Evolutionary conservation across 345 rosid species (phyloP).

Genomic region (Salix dunnii): DNA sequence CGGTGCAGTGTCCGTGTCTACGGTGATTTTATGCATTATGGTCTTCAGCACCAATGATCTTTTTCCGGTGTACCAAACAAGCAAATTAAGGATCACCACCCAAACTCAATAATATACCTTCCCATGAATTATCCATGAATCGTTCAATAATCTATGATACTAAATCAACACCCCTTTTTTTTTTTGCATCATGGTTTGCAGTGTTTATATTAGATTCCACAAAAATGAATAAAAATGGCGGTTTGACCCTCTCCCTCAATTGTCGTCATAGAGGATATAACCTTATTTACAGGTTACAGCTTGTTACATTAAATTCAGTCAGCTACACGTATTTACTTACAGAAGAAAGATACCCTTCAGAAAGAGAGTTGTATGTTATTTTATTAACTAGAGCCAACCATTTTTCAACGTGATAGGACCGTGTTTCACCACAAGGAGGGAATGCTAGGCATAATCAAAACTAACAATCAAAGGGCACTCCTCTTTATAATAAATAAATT

Average conservation of each 20-base stretch:
- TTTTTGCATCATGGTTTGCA: neutral
- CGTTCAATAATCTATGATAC: neutral
- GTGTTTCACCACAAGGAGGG: neutral
- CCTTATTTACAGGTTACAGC: neutral
- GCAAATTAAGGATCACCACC: neutral
- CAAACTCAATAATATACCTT: neutral
- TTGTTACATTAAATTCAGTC: neutral
- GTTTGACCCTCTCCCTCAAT: neutral
- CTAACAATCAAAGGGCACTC: neutral
- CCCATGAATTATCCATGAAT: neutral
- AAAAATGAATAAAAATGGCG: neutral
- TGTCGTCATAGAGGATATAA: neutral
- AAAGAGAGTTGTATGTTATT: slow-evolving; percentile 7
- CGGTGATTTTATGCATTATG: neutral
- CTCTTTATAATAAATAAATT: neutral
- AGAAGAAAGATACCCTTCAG: slow-evolving; percentile 9
- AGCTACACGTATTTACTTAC: slow-evolving; percentile 8
- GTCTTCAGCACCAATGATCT: neutral
- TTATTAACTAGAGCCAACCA: neutral
- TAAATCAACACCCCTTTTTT: neutral
- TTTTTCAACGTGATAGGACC: neutral
- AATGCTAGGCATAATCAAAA: neutral
- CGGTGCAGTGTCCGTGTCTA: neutral
- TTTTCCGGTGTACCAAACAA: neutral
- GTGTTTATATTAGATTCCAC: neutral